A percentile compares a stretch with the other conserved stretches of the same genome.
Conservation (phyloP, 2,329 filamentous ascomycete genomes). For the Herpotrichia juniperi region DNA sequence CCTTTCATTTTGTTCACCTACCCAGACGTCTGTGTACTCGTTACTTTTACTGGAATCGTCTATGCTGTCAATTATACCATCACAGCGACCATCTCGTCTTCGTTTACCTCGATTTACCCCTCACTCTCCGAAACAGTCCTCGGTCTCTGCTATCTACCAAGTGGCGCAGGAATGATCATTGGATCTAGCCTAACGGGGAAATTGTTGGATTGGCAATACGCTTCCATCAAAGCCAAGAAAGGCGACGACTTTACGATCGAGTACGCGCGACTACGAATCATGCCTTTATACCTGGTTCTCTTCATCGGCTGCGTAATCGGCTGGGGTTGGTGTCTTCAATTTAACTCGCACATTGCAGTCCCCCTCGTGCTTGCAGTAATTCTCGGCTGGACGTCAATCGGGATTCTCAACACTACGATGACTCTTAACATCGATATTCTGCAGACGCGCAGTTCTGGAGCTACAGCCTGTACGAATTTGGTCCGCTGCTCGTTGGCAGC, state of each 20-base stretch:
- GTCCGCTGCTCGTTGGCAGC: conserved; percentile 33
- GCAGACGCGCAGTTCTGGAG: conserved; percentile 29
- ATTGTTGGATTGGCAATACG: conserved; percentile 60
- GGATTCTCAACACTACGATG: conserved; percentile 37
- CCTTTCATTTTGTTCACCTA: conserved; percentile 34
- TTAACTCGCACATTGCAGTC: conserved; percentile 26
- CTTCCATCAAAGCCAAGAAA: conserved; percentile 34
- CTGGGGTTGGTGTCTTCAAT: conserved; percentile 34
- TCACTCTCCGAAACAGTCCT: conserved; percentile 29
- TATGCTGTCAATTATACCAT: conserved; percentile 40
- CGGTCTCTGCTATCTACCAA: conserved; percentile 57
- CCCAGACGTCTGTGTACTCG: conserved; percentile 50
- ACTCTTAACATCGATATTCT: conserved; percentile 38
- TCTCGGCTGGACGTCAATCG: conserved; percentile 34
- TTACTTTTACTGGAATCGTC: conserved; percentile 42
- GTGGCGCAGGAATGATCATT: conserved; percentile 61
- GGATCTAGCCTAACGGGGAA: conserved; percentile 60
- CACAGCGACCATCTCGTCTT: conserved; percentile 35
- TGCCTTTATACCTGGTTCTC: conserved; percentile 31
- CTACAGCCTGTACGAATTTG: conserved; percentile 33
- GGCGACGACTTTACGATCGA: conserved; percentile 33
- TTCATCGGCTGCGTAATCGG: conserved; percentile 32
- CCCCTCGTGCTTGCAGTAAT: conserved; percentile 27
- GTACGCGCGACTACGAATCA: conserved; percentile 32
- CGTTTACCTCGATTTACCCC: conserved; percentile 31